These are phyloP conservation scores for Cladosporium sphaerospermum DNA, from an alignment of 2,329 filamentous ascomycete species.

Conservation along the genomic window DNA sequence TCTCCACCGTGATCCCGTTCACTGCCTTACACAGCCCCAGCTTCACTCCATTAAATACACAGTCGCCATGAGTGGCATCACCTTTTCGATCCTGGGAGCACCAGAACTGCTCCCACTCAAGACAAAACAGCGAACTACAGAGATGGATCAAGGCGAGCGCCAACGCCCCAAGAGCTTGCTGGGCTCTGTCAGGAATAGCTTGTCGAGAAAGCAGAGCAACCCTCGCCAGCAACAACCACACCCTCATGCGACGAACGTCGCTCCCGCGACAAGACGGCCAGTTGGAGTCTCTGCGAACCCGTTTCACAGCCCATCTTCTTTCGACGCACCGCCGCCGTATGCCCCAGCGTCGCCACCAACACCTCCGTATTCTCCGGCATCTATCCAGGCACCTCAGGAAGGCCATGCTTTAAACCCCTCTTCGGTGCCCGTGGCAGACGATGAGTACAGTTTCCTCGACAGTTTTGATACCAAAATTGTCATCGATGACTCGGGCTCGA, in stretches of 20 bases:
- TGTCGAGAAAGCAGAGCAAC: neutral
- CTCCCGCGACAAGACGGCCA: neutral
- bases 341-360: conserved; percentile 38
- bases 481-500: conserved; percentile 87
- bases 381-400: neutral
- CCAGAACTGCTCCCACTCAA: no score
- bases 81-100: no score
- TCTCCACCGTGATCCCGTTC: no score
- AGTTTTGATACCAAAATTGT: conserved; percentile 84
- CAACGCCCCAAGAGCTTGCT: neutral
- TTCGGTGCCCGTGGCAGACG: no score
- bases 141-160: neutral
- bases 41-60: no score
- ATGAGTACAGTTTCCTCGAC: conserved; percentile 68
- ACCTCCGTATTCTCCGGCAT: conserved; percentile 19
- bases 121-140: neutral
- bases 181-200: neutral
- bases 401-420: no score
- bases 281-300: neutral
- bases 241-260: neutral
- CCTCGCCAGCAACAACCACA: neutral
- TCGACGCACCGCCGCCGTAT: conserved; percentile 33
- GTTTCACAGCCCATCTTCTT: neutral
- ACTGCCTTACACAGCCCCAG: no score
- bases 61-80: no score